Evolutionary conservation across 176 grass and related monocot genomes (phyloP).

Genomic region (Oryza nivara): DNA sequence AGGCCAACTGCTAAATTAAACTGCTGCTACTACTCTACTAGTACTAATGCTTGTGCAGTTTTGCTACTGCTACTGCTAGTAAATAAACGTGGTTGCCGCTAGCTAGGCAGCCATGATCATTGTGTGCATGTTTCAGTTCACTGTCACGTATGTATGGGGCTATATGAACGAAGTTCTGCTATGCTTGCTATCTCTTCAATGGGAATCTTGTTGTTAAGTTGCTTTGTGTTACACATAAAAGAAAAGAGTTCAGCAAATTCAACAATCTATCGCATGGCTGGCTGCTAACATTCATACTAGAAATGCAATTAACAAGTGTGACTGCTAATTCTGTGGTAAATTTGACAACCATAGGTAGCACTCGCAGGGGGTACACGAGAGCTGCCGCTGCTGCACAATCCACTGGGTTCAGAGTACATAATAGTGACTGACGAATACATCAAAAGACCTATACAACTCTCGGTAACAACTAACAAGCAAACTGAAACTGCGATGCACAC

Average conservation of each 20-base stretch:
- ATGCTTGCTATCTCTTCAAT: too few species aligned
- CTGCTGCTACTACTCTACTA: too few species aligned
- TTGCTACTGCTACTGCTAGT: not conserved
- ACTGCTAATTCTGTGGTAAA: not conserved
- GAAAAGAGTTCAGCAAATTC: not conserved
- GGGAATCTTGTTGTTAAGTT: too few species aligned
- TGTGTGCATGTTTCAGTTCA: not conserved
- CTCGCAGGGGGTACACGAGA: not conserved
- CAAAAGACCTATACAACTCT: too few species aligned
- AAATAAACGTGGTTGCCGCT: not conserved
- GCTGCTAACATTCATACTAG: not conserved
- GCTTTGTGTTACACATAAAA: not conserved
- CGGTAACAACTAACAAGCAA: too few species aligned
- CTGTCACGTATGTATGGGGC: not conserved
- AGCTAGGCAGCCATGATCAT: not conserved
- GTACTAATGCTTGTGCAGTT: too few species aligned
- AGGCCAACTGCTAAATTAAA: constrained; percentile 31
- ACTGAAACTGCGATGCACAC: not conserved
- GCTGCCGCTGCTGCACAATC: not conserved
- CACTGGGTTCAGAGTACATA: not conserved
- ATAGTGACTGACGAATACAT: too few species aligned
- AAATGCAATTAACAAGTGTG: not conserved
- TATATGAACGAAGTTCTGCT: not conserved
- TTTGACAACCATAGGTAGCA: not conserved
- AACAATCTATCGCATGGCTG: not conserved